These are phyloP conservation scores for Saccharomycopsis fermentans DNA, from an alignment of 805 yeast genomes.

Conservation along the genomic window DNA sequence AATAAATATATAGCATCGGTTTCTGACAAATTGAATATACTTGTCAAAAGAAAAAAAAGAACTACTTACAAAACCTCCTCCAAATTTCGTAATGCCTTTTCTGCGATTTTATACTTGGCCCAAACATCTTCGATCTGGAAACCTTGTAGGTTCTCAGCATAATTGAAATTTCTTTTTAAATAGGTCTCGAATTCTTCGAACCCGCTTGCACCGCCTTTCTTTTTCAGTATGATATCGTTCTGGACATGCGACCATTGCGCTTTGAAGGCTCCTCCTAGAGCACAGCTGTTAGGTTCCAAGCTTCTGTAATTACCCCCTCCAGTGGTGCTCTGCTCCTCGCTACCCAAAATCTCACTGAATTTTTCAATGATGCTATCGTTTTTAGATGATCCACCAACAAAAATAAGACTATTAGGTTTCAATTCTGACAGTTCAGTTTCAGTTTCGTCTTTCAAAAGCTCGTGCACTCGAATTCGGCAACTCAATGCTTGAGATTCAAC, in stretches of 20 bases:
- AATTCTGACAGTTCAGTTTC: constrained; percentile 21
- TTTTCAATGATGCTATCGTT: constrained; percentile 58
- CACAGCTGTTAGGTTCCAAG: constrained; percentile 83
- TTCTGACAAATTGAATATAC: no score
- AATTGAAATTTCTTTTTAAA: constrained; percentile 10
- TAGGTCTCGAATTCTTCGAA: constrained; percentile 16
- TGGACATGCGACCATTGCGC: constrained; percentile 59
- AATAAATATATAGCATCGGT: no score
- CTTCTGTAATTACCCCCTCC: constrained; percentile 51
- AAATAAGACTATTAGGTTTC: constrained; percentile 60
- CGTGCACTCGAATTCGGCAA: constrained; percentile 71
- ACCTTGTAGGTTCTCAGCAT: constrained; percentile 13
- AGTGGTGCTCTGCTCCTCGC: constrained; percentile 22
- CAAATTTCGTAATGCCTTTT: constrained; percentile 14
- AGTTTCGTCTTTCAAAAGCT: constrained; percentile 43
- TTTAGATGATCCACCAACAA: constrained; percentile 82
- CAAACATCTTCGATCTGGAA: constrained; percentile 13
- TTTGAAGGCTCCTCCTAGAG: constrained; percentile 81
- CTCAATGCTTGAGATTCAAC: constrained; percentile 83
- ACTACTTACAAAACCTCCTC: constrained; percentile 6
- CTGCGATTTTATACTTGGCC: constrained; percentile 13
- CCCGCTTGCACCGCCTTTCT: constrained; percentile 3
- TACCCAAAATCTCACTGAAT: constrained; percentile 61
- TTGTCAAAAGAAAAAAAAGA: no score
- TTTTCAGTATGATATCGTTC: constrained; percentile 19